Conservation (phyloP, 176 grass and related monocot genomes). For the Eremochloa ophiuroides region DNA sequence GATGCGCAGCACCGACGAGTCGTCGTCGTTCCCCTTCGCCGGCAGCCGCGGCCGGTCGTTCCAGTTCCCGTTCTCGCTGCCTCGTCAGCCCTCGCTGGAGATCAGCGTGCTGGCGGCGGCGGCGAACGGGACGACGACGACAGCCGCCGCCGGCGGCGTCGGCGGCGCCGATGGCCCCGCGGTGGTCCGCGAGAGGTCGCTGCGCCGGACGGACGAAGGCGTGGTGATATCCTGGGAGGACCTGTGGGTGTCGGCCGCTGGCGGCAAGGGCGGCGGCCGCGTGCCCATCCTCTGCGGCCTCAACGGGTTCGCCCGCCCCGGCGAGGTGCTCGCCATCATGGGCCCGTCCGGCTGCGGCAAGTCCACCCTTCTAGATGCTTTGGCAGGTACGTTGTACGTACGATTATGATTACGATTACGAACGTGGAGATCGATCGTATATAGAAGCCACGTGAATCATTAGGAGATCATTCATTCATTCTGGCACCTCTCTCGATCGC, state of each 20-base stretch:
- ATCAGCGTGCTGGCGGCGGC: background rate
- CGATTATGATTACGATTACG: too few relatives aligned
- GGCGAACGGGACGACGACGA: background rate
- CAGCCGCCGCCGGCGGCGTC: too few relatives aligned
- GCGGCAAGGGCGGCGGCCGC: constrained; percentile 37
- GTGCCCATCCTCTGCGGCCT: constrained; percentile 61
- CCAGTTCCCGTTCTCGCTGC: constrained; percentile 17
- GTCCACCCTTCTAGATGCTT: constrained; percentile 86
- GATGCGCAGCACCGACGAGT: constrained; percentile 32
- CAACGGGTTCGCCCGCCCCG: constrained; percentile 64
- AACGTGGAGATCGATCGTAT: too few relatives aligned
- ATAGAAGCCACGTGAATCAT: too few relatives aligned
- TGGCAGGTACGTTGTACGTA: constrained; percentile 91
- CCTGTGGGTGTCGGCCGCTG: constrained; percentile 59
- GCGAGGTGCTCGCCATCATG: constrained; percentile 90
- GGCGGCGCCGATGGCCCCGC: background rate
- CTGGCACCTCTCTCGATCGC: too few relatives aligned
- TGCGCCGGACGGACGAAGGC: constrained; percentile 36
- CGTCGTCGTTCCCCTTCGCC: constrained; percentile 49
- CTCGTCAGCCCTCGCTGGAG: constrained; percentile 16
- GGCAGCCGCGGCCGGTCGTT: constrained; percentile 20
- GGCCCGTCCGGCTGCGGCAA: constrained; percentile 95
- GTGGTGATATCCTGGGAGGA: constrained; percentile 80
- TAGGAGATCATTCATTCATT: too few relatives aligned
- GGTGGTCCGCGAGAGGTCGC: constrained; percentile 19